Conservation (phyloP, 129 eudicot genomes). For the Saposhnikovia divaricata region DNA sequence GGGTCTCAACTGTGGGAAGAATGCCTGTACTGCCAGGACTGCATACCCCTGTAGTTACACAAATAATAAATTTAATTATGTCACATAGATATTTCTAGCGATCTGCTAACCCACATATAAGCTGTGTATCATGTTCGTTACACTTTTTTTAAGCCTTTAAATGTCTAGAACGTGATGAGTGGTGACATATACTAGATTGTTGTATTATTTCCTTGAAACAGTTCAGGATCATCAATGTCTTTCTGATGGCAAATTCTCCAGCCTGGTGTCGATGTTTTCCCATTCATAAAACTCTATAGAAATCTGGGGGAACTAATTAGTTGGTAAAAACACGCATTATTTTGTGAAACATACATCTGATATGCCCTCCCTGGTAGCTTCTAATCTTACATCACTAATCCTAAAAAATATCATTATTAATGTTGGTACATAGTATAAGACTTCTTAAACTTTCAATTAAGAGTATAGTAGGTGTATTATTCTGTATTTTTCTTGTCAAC, state of each 20-base stretch:
- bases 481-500: not conserved
- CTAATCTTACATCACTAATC: not conserved
- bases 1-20: constrained; percentile 59
- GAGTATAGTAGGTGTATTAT: not conserved
- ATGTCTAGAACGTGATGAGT: not conserved
- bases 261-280: not conserved
- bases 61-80: not conserved
- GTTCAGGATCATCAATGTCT: not conserved
- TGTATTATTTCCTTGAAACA: not conserved
- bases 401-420: not conserved
- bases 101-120: not conserved
- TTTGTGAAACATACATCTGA: not conserved
- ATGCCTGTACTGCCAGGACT: constrained; percentile 65
- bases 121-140: not conserved
- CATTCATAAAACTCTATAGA: not conserved
- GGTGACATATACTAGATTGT: not conserved
- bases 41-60: constrained; percentile 57
- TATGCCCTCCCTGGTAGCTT: not conserved
- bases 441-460: not conserved
- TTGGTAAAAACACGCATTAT: not conserved
- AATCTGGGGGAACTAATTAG: not conserved
- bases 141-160: not conserved
- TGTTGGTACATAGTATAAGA: not conserved
- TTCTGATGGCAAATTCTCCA: not conserved
- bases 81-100: not conserved